A percentile compares a stretch with the other conserved stretches of the same genome.
These are phyloP conservation scores for Lanmaoa rubissima DNA, from an alignment of 768 basidiomycete species.

Conservation along the genomic window DNA sequence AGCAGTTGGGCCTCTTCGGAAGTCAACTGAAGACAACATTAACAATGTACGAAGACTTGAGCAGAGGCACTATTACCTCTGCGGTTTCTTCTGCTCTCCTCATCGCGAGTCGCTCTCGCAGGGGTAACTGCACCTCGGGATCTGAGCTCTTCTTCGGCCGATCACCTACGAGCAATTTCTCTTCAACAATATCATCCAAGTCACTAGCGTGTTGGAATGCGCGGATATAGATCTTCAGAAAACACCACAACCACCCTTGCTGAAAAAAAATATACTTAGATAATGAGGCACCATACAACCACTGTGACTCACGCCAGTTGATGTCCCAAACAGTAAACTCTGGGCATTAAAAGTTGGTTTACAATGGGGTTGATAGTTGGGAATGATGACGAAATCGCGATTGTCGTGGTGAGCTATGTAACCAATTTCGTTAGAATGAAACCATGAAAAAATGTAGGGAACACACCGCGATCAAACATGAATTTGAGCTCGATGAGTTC, in stretches of 20 bases:
- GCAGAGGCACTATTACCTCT: slow-evolving; percentile 41
- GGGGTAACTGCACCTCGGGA: slow-evolving; percentile 46
- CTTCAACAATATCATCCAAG: slow-evolving; percentile 76
- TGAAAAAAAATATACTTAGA: slow-evolving; percentile 28
- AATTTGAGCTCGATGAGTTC: slow-evolving; percentile 84
- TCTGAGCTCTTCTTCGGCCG: slow-evolving; percentile 63
- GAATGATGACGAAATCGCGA: slow-evolving; percentile 77
- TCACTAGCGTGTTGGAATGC: slow-evolving; percentile 78
- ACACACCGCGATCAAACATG: slow-evolving; percentile 70
- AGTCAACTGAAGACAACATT: slow-evolving; percentile 52
- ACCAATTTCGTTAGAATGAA: slow-evolving; percentile 4
- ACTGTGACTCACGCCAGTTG: slow-evolving; percentile 52
- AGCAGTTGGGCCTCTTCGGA: slow-evolving; percentile 56
- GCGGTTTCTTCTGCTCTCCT: slow-evolving; percentile 49
- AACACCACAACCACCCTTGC: slow-evolving; percentile 70
- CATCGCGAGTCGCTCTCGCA: slow-evolving; percentile 57
- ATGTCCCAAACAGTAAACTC: slow-evolving; percentile 61
- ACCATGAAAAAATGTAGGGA: not conserved
- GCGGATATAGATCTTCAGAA: slow-evolving; percentile 76
- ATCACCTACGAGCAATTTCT: slow-evolving; percentile 79
- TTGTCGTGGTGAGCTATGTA: slow-evolving; percentile 77
- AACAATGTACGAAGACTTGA: not conserved
- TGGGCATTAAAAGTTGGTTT: slow-evolving; percentile 59
- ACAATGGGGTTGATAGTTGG: slow-evolving; percentile 69
- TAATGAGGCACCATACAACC: not conserved